Evolutionary conservation across 768 basidiomycete species (phyloP), one percentile per base, ranked within the genome.

Genomic region (Boletus tomentosulus): DNA sequence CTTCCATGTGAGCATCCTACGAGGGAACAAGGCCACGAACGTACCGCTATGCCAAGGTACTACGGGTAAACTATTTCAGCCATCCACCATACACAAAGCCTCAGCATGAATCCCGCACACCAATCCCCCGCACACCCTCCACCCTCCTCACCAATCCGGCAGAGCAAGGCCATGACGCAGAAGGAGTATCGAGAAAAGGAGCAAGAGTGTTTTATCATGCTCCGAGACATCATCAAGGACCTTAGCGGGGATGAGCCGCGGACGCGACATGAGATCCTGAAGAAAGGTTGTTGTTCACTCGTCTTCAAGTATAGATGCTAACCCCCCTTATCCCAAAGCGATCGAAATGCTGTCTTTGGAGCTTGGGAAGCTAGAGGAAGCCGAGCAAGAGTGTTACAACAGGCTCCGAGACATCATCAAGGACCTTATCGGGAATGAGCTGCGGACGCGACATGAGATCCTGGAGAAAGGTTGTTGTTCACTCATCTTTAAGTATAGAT

Each of bases 131-230:
- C 19, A 19, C 19, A 19, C 19, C 19, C 19, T 19, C 19, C 19
- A 19, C 19, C 19, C 19, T 19, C 19, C 19, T 19, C 19, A 19
- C 19, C 19, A 19, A 19, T 1, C 19, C 19, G 19, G 19, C 19
- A 19, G 19, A 19, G 19, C 19, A 19, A 19, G 19, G 19, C 19
- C 19, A 19, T 19, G 19, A 1, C 33, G 44, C 66, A 67, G 25
- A 57, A 49, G 49, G 56, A 49, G 22, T 67, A 67, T 38, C 62
- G 65, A 6, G 63, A 62, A 42, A 65, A 46, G 39, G 66, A 67
- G n/a, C 34, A 31, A 6, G 62, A 57, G 8, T 46, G 50, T 43
- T 60, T 67, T n/a, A 48, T 47, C 12, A 27, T 4, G 10, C 67
- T 67, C 13, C 57, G 65, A 3, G 44, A 49, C 4, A 34, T 48